Conservation (phyloP, 2,329 filamentous ascomycete genomes). For the Aureobasidium leucospermi region DNA sequence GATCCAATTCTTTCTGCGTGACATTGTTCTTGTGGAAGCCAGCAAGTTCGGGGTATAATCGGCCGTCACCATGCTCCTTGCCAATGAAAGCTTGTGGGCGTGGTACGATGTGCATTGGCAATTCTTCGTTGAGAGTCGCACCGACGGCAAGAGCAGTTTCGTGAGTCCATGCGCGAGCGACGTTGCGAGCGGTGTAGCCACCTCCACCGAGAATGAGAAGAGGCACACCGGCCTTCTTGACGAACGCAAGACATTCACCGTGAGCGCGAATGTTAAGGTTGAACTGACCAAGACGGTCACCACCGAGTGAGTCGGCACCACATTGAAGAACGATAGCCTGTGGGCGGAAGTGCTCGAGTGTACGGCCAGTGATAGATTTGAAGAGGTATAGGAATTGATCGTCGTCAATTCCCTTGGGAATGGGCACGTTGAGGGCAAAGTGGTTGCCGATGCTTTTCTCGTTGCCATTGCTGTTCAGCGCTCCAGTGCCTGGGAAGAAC, state of each 20-base stretch:
- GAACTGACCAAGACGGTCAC: slow-evolving; percentile 88
- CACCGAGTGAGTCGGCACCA: slow-evolving; percentile 87
- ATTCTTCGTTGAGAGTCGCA: slow-evolving; percentile 60
- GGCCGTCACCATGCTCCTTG: slow-evolving; percentile 61
- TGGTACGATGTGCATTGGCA: slow-evolving; percentile 67
- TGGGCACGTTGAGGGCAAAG: slow-evolving; percentile 62
- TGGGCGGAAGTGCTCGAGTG: slow-evolving; percentile 78
- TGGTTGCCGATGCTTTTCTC: slow-evolving; percentile 72
- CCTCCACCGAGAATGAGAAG: slow-evolving; percentile 89
- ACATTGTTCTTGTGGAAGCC: slow-evolving; percentile 60
- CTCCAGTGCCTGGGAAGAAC: slow-evolving; percentile 63
- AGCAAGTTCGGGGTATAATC: slow-evolving; percentile 80
- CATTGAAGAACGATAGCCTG: slow-evolving; percentile 90
- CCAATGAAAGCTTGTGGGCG: slow-evolving; percentile 79
- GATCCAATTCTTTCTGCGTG: slow-evolving; percentile 72
- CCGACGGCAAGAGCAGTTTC: slow-evolving; percentile 88
- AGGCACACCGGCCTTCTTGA: slow-evolving; percentile 72
- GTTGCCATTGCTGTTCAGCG: slow-evolving; percentile 56
- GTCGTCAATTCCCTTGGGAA: slow-evolving; percentile 62
- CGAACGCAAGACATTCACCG: slow-evolving; percentile 81
- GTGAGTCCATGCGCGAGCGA: slow-evolving; percentile 92
- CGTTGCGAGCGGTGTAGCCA: slow-evolving; percentile 93
- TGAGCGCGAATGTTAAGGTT: slow-evolving; percentile 95
- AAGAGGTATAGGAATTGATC: slow-evolving; percentile 79
- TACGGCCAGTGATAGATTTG: slow-evolving; percentile 68